Evolutionary conservation across 352 stramenopile genomes (phyloP).

Genomic region (Globisporangium takayamanum): DNA sequence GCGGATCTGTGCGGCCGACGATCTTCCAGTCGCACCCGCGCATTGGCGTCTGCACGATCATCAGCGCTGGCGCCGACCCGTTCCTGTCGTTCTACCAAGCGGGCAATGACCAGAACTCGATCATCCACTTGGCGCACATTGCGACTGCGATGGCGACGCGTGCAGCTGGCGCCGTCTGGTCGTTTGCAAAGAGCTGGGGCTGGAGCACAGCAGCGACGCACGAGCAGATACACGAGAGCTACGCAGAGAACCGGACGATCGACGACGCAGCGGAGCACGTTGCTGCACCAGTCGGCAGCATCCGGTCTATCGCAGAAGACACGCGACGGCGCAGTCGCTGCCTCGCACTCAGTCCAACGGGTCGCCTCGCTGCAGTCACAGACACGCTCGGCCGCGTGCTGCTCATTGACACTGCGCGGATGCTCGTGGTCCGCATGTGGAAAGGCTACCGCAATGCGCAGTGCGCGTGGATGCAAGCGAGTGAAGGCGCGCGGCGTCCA

Average conservation of each 20-base stretch:
- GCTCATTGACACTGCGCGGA: slow-evolving; percentile 69
- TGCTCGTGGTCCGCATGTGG: slow-evolving; percentile 83
- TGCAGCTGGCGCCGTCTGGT: slow-evolving; percentile 74
- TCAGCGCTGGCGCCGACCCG: slow-evolving; percentile 56
- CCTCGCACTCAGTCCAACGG: slow-evolving; percentile 62
- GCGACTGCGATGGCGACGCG: slow-evolving; percentile 69
- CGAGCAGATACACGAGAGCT: neutral
- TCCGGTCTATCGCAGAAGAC: slow-evolving; percentile 55
- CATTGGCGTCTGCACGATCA: slow-evolving; percentile 61
- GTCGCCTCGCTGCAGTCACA: slow-evolving; percentile 57
- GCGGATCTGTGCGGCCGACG: slow-evolving; percentile 51
- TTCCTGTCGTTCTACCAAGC: slow-evolving; percentile 83
- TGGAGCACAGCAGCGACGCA: slow-evolving; percentile 24
- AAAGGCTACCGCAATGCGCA: slow-evolving; percentile 85
- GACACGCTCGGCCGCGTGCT: slow-evolving; percentile 74
- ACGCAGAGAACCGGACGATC: slow-evolving; percentile 23
- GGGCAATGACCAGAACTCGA: slow-evolving; percentile 81
- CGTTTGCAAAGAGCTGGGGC: slow-evolving; percentile 78
- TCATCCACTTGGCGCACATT: slow-evolving; percentile 83
- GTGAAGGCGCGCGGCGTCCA: slow-evolving; percentile 35
- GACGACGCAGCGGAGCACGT: slow-evolving; percentile 67
- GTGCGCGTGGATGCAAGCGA: slow-evolving; percentile 73
- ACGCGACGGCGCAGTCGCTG: slow-evolving; percentile 46
- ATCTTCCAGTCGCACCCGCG: slow-evolving; percentile 82
- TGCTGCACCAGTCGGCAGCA: slow-evolving; percentile 45